These are phyloP conservation scores for Trichoderma citrinoviride DNA, from an alignment of 2,329 filamentous ascomycete genomes.

Conservation along the genomic window DNA sequence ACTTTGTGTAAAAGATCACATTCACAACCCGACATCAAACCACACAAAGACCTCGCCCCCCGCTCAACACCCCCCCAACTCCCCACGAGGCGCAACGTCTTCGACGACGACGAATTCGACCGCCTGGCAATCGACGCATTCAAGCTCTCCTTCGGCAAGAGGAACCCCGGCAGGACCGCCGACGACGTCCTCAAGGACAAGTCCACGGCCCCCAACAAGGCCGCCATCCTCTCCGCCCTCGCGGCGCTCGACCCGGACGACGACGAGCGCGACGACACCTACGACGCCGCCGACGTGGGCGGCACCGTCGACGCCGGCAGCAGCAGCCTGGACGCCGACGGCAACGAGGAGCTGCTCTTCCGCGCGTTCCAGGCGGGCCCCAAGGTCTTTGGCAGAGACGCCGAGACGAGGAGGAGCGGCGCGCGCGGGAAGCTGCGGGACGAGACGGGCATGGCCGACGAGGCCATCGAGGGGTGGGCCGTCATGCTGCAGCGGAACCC, in stretches of 20 bases:
- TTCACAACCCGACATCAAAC: constrained; percentile 27
- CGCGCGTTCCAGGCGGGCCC: constrained; percentile 64
- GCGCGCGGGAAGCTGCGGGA: constrained; percentile 63
- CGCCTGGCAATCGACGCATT: constrained; percentile 63
- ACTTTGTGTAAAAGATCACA: constrained; percentile 30
- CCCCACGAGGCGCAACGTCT: constrained; percentile 67
- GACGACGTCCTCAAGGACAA: constrained; percentile 68
- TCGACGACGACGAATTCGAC: constrained; percentile 78
- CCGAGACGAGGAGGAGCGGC: constrained; percentile 63
- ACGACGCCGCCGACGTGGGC: constrained; percentile 88
- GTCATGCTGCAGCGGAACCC: constrained; percentile 78
- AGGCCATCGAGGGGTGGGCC: constrained; percentile 91
- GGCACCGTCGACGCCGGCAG: constrained; percentile 75
- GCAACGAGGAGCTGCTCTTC: constrained; percentile 71
- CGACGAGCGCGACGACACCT: constrained; percentile 95
- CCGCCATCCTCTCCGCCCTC: constrained; percentile 82
- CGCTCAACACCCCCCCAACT: constrained; percentile 56
- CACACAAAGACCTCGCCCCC: constrained; percentile 49
- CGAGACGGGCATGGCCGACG: constrained; percentile 86
- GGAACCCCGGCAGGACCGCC: constrained; percentile 62
- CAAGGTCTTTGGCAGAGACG: constrained; percentile 68
- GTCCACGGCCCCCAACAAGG: constrained; percentile 67
- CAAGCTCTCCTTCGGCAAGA: constrained; percentile 79
- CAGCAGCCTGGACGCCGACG: constrained; percentile 54
- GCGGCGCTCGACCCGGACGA: constrained; percentile 90